Percentiles rank a stretch among this genome's conserved stretches.
phyloP scores from a whole-genome alignment of 306 rosid genomes.

The Prunus padus region DNA sequence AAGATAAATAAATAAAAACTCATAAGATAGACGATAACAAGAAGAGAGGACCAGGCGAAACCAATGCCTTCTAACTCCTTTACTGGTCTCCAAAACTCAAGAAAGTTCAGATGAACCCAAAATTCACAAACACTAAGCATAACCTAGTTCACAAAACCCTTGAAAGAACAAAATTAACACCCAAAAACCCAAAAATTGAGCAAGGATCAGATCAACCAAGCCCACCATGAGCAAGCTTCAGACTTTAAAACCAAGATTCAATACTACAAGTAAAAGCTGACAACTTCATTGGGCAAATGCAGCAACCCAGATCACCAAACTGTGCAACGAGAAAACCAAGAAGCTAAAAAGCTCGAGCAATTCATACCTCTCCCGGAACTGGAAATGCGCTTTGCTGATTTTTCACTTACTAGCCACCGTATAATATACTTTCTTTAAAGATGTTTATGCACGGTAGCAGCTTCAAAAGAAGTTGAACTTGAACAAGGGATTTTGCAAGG shows the following conservation, averaged over 20 bases:
- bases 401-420: too few relatives aligned
- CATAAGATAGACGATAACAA: too few relatives aligned
- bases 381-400: neutral
- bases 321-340: slow-evolving; percentile 17
- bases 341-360: slow-evolving; percentile 27
- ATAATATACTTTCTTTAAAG: too few relatives aligned
- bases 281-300: slow-evolving; percentile 22
- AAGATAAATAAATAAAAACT: too few relatives aligned
- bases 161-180: slow-evolving; percentile 9
- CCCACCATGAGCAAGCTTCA: neutral
- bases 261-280: slow-evolving; percentile 4
- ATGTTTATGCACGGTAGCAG: too few relatives aligned
- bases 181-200: slow-evolving; percentile 9
- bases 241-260: slow-evolving; percentile 22
- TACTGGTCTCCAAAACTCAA: slow-evolving; percentile 10
- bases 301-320: slow-evolving; percentile 46
- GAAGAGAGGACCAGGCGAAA: neutral
- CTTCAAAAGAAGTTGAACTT: too few relatives aligned
- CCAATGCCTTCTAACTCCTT: slow-evolving; percentile 5
- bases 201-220: slow-evolving; percentile 26
- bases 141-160: slow-evolving; percentile 20
- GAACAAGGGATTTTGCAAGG: too few relatives aligned
- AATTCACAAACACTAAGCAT: slow-evolving; percentile 13
- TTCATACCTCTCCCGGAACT: slow-evolving; percentile 21
- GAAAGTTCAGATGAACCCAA: slow-evolving; percentile 14